A percentile compares a stretch with the other conserved stretches of the same genome.
phyloP scores from a whole-genome alignment of 1,284 basidiomycete species.

The Cystobasidium sp. region DNA sequence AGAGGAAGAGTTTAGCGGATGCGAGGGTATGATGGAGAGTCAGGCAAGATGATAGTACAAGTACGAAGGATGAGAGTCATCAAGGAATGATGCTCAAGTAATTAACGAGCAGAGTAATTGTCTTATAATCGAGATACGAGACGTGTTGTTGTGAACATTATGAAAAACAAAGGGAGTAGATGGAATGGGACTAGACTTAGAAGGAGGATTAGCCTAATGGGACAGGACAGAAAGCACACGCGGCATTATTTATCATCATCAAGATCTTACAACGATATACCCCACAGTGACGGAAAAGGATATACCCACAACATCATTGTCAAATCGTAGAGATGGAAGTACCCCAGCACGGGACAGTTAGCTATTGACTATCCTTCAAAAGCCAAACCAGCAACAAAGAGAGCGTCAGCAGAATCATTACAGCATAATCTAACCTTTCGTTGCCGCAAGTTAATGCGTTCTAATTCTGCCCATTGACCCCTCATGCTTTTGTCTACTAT shows the following conservation, averaged over 20 bases:
- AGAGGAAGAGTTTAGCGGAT: conserved; percentile 1
- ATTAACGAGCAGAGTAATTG: too few relatives aligned
- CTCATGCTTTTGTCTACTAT: background rate
- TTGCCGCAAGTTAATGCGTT: background rate
- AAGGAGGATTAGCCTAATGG: background rate
- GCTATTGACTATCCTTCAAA: background rate
- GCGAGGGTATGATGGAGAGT: background rate
- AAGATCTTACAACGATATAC: conserved; percentile 5
- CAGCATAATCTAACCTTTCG: background rate
- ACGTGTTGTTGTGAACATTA: conserved; percentile 16
- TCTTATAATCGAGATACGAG: background rate
- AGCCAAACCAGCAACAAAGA: too few relatives aligned
- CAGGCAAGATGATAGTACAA: too few relatives aligned
- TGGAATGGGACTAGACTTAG: too few relatives aligned
- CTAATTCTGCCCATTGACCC: background rate
- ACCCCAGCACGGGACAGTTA: background rate
- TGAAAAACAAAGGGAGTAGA: background rate
- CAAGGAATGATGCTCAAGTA: too few relatives aligned
- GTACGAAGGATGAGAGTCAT: background rate
- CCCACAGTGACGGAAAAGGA: conserved; percentile 1
- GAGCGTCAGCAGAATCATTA: too few relatives aligned
- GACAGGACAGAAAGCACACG: background rate
- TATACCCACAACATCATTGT: background rate
- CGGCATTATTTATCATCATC: background rate
- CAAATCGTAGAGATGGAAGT: background rate